Percentiles rank a stretch among this genome's conserved stretches.
These are phyloP conservation scores for Avena atlantica DNA, from an alignment of 176 grass and related monocot genomes.

Conservation along the genomic window DNA sequence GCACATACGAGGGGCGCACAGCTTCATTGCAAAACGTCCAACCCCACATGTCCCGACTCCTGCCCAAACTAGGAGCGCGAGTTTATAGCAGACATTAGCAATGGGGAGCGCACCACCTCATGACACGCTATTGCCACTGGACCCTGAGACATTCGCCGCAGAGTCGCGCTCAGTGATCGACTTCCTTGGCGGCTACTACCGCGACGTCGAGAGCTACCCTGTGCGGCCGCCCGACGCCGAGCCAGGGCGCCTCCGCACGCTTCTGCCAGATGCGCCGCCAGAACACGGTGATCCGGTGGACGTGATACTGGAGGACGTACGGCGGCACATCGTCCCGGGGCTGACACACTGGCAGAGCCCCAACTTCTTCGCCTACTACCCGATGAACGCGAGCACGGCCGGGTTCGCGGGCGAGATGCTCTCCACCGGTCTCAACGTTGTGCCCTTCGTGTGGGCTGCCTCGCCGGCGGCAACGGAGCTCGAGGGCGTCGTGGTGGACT, in stretches of 20 bases:
- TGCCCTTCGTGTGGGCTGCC: constrained; percentile 60
- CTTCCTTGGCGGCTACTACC: constrained; percentile 52
- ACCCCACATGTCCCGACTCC: too few relatives aligned
- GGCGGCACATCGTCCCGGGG: constrained; percentile 47
- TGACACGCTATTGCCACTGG: constrained; percentile 12
- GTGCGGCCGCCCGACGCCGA: constrained; percentile 45
- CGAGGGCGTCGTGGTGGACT: constrained; percentile 57
- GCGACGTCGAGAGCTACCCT: constrained; percentile 44
- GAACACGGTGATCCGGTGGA: constrained; percentile 41
- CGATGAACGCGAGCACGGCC: constrained; percentile 52
- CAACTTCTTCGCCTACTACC: constrained; percentile 63
- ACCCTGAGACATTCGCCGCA: constrained; percentile 39
- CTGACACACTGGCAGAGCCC: constrained; percentile 74
- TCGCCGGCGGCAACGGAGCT: constrained; percentile 58
- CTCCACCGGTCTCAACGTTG: constrained; percentile 52
- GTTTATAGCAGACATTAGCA: too few relatives aligned
- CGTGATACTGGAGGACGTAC: constrained; percentile 45
- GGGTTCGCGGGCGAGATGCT: constrained; percentile 73
- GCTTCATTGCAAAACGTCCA: too few relatives aligned
- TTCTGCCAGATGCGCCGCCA: constrained; percentile 47
- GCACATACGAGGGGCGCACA: too few relatives aligned
- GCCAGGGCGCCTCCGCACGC: constrained; percentile 47
- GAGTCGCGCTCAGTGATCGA: constrained; percentile 39
- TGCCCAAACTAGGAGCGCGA: too few relatives aligned
- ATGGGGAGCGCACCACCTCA: constrained; percentile 14